Percentiles rank a stretch among this genome's conserved stretches.
Evolutionary conservation across 177 flowering plant species (phyloP).

Genomic region (Vitis hybrid): DNA sequence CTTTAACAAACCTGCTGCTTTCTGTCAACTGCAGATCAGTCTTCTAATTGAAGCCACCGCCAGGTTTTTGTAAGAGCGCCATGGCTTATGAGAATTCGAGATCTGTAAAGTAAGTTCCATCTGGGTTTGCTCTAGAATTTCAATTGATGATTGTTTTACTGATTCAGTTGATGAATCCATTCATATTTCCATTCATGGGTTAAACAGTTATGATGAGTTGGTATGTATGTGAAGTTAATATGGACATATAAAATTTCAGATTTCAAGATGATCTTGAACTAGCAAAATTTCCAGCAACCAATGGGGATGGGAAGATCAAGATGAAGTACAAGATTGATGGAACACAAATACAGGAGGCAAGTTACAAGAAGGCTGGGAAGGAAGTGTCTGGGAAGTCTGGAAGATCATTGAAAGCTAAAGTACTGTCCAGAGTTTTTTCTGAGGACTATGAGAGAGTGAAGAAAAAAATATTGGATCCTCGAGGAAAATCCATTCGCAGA

Average conservation of each 20-base stretch:
- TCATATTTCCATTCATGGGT: background rate
- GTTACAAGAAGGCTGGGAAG: conserved; percentile 29
- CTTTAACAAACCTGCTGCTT: background rate
- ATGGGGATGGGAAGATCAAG: conserved; percentile 40
- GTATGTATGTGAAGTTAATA: background rate
- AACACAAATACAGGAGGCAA: conserved; percentile 27
- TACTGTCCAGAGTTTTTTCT: conserved; percentile 87
- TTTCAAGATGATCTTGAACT: conserved; percentile 56
- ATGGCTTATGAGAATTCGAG: conserved; percentile 72
- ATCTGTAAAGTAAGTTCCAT: conserved; percentile 58
- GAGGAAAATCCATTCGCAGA: conserved; percentile 56
- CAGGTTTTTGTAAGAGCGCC: background rate
- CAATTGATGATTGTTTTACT: background rate
- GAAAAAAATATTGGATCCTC: conserved; percentile 79
- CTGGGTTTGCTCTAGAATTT: background rate
- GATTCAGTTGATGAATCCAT: background rate
- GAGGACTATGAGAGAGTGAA: conserved; percentile 82
- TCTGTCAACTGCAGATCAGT: conserved; percentile 16
- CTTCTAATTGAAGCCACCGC: background rate
- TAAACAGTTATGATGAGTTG: background rate
- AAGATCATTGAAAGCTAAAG: conserved; percentile 68
- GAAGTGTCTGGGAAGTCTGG: conserved; percentile 17
- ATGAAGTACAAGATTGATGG: conserved; percentile 54
- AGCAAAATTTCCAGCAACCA: conserved; percentile 25
- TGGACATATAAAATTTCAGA: conserved; percentile 28